phyloP scores from a whole-genome alignment of 2,329 filamentous ascomycete genomes.

The Diaporthe sp. region DNA sequence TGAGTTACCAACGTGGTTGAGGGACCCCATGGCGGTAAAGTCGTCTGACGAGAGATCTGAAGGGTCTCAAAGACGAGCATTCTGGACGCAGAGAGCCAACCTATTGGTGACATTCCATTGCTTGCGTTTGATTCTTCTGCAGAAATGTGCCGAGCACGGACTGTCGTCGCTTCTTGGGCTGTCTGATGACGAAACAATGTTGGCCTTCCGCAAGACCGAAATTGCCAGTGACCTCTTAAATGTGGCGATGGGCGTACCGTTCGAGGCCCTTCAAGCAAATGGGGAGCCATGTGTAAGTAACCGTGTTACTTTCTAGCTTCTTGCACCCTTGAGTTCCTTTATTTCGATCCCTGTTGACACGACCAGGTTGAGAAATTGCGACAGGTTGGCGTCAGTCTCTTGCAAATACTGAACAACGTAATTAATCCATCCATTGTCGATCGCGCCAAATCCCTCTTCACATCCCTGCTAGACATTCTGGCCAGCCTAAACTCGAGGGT shows the following conservation, averaged over 20 bases:
- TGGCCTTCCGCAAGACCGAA: conserved; percentile 22
- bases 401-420: conserved; percentile 8
- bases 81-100: conserved; percentile 14
- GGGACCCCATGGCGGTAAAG: not conserved
- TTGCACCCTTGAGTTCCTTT: too few species aligned
- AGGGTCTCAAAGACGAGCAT: conserved; percentile 3
- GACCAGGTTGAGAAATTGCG: conserved; percentile 5
- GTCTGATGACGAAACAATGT: not conserved
- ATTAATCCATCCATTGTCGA: not conserved
- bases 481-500: conserved; percentile 16
- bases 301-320: too few species aligned
- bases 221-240: conserved; percentile 6
- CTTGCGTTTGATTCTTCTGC: not conserved
- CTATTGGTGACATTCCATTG: not conserved
- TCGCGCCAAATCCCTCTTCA: conserved; percentile 7
- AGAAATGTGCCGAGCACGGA: not conserved
- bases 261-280: conserved; percentile 19
- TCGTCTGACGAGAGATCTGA: conserved; percentile 5
- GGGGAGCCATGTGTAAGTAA: conserved; percentile 3
- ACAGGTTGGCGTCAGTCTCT: conserved; percentile 8
- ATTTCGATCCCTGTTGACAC: not conserved
- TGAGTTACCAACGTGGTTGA: conserved; percentile 1
- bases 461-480: conserved; percentile 19
- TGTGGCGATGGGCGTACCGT: conserved; percentile 1
- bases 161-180: conserved; percentile 3